Base-by-base conservation (phyloP, 345 rosid species). In the Xanthoceras sorbifolium region DNA sequence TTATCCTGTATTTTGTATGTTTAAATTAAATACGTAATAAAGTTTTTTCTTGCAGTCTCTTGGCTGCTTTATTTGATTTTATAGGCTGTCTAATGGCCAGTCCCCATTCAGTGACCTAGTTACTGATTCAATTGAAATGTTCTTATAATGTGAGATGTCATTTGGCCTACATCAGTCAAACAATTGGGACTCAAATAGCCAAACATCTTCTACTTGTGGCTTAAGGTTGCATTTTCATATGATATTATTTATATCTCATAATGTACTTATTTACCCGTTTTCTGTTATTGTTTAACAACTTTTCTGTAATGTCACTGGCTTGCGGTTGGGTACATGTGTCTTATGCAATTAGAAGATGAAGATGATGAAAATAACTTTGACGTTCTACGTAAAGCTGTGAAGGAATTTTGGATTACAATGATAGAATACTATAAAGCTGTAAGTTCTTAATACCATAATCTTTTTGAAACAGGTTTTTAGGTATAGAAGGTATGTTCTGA, bases 371-470 rank as follows among this genome's bases (percentile, higher is more conserved):
- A 82, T 76, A 83, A 80, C 80, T 88, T 78, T 64, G 80, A 80
- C 65, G 73, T 74, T 40, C 84, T 87, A 77, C 92, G 88, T 77
- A 85, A 72, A 83, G 91, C 88, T 78, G 90, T 82, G 70, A 82
- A 69, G 75, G 97, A 91, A 78, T 74, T 84, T 79, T 85, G 88
- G 85, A 31, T 60, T 62, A 83, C 81, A 76, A 85, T 86, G 94
- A 90, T 75, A 81, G 91, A 88, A 80, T 90, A 89, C 79, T 88
- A 81, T 54, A 85, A 84, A 86, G 89, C 90, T 82, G 97, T 91
- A 85, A 80, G 88, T 74, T 75, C 57, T 74, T 14, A 6, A 60
- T 64, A 40, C 44, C 42, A 38, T 38, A 38, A 38, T 9, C 42
- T 38, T 38, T 38, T 38, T 38, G 40, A n/a, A n/a, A n/a, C n/a